Evolutionary conservation across 2,329 filamentous ascomycete species (phyloP), one percentile per base, ranked within the genome.

Genomic region (Xylariaceae sp.): DNA sequence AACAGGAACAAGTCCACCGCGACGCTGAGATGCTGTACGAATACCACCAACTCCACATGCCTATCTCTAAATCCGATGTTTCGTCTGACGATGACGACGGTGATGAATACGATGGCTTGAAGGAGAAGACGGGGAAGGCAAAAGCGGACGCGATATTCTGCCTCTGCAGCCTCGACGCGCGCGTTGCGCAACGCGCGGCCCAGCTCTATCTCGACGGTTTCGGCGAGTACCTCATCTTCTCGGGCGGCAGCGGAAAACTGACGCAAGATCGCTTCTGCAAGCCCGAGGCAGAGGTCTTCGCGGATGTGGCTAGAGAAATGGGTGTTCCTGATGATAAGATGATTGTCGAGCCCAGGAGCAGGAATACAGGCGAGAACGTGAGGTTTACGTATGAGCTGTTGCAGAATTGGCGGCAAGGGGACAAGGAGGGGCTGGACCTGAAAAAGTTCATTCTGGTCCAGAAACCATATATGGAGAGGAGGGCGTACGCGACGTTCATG

Each of bases 381-480:
- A 65, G 64, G 9, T 68, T 68, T 46, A 69, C 66, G 12, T 50
- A 64, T 26, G 55, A 50, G 0, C 45, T 70, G 8, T 52, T 71
- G 2, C 31, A 37, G 12, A 48, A 56, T 9, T 52, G 34, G 15
- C 48, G 55, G 0, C n/a, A n/a, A n/a, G n/a, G n/a, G n/a, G n/a
- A n/a, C n/a, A n/a, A n/a, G n/a, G n/a, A n/a, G n/a, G n/a, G n/a
- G n/a, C 30, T 66, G 6, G 31, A 26, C 2, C 37, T 59, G 0
- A 41, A 50, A 19, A 62, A 56, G 2, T 60, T 70, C 19, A 53
- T 70, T 12, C 54, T 70, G 1, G 67, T 70, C 7, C 68, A 71
- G 50, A 71, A 70, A 51, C 67, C 67, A 16, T 70, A 70, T 41
- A 71, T 70, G 68, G 67, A 70, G 51, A 53, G 67, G 23, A 52